phyloP scores from a whole-genome alignment of 2,329 filamentous ascomycete species.

The Aureobasidium sp. region DNA sequence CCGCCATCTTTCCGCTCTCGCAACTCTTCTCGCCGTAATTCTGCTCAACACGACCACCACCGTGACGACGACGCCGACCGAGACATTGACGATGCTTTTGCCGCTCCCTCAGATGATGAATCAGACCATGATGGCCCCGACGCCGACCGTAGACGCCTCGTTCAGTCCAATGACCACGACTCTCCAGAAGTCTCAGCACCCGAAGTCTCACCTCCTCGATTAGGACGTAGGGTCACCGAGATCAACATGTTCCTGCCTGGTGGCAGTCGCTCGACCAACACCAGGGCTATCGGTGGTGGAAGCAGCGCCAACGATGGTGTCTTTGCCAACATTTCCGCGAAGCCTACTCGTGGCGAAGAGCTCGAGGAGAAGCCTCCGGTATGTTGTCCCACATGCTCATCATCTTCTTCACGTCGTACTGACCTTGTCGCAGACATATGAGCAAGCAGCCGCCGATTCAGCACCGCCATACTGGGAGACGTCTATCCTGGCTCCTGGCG shows the following conservation, averaged over 20 bases:
- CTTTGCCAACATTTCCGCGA: slow-evolving; percentile 88
- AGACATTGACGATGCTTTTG: slow-evolving; percentile 88
- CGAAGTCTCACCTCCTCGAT: slow-evolving; percentile 20
- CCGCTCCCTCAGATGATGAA: slow-evolving; percentile 54
- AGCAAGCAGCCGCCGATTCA: slow-evolving; percentile 93
- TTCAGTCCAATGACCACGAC: not conserved
- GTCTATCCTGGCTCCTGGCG: slow-evolving; percentile 86
- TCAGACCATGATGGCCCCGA: slow-evolving; percentile 60
- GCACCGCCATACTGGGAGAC: slow-evolving; percentile 99
- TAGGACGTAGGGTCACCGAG: slow-evolving; percentile 44
- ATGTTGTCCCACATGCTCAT: slow-evolving; percentile 34
- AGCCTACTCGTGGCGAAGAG: slow-evolving; percentile 72
- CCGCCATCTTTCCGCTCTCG: slow-evolving; percentile 82
- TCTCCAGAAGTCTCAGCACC: slow-evolving; percentile 4
- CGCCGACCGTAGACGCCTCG: slow-evolving; percentile 68
- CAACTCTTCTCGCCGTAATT: slow-evolving; percentile 57
- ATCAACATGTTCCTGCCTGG: slow-evolving; percentile 41
- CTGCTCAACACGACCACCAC: slow-evolving; percentile 42
- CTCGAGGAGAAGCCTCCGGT: slow-evolving; percentile 90
- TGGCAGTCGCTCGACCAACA: slow-evolving; percentile 18
- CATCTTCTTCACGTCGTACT: slow-evolving; percentile 9
- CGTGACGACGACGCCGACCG: slow-evolving; percentile 56
- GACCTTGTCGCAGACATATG: slow-evolving; percentile 62
- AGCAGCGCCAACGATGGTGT: slow-evolving; percentile 79
- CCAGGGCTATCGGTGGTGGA: slow-evolving; percentile 58